A percentile compares a stretch with the other conserved stretches of the same genome.
phyloP scores from a whole-genome alignment of 2,329 filamentous ascomycete species.

The Sporothrix curviconia region DNA sequence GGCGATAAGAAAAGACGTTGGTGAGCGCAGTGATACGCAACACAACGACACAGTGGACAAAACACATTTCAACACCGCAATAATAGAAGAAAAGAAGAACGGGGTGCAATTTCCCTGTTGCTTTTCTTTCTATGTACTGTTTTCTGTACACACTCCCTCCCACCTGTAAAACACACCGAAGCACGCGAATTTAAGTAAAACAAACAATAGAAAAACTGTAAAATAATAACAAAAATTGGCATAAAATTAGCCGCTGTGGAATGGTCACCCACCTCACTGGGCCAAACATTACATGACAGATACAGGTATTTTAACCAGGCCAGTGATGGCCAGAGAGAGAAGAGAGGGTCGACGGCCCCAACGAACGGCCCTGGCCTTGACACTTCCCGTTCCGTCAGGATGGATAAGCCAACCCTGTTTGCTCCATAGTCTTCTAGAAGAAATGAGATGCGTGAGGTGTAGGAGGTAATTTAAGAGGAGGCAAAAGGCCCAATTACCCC shows the following conservation, averaged over 20 bases:
- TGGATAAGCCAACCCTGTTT: no score
- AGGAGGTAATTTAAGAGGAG: no score
- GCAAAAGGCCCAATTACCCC: no score
- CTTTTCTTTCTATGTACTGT: background rate
- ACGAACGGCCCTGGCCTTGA: background rate
- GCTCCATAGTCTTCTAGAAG: conserved; percentile 3
- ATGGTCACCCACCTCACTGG: no score
- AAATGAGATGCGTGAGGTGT: background rate
- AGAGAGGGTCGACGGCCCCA: background rate
- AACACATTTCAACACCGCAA: background rate
- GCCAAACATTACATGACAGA: no score
- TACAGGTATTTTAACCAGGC: background rate
- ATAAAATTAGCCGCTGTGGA: no score
- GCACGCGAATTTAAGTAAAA: background rate
- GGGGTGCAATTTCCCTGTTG: background rate
- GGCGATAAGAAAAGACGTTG: background rate
- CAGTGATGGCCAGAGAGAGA: background rate
- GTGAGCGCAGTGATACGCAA: background rate
- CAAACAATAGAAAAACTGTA: no score
- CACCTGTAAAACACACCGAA: background rate
- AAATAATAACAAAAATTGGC: no score
- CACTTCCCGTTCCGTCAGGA: background rate
- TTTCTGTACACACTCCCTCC: background rate
- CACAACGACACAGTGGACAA: background rate
- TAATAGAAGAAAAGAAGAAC: background rate